Evolutionary conservation across 169 alveolate genomes (phyloP).

Genomic region (Plasmodium relictum): DNA sequence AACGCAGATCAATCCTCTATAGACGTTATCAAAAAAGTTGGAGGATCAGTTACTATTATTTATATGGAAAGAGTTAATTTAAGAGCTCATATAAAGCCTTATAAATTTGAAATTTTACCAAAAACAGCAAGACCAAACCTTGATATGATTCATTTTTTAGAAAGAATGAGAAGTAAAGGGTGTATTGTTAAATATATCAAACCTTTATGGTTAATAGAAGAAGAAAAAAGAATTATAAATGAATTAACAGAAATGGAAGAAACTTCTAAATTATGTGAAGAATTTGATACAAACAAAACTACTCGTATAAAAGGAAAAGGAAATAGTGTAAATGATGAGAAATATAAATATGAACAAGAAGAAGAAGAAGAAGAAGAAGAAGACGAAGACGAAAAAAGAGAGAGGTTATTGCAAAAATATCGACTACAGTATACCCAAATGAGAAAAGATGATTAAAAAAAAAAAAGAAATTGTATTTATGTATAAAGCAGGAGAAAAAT

Average conservation of each 20-base stretch:
- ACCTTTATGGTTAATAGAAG: conserved; percentile 92
- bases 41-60: conserved; percentile 89
- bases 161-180: conserved; percentile 90
- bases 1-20: conserved; percentile 92
- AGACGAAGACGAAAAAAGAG: conserved; percentile 10
- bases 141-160: conserved; percentile 86
- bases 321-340: not conserved
- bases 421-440: conserved; percentile 31
- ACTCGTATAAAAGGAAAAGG: not conserved
- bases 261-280: conserved; percentile 62
- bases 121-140: conserved; percentile 89
- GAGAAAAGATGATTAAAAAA: conserved; percentile 2
- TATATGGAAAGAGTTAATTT: conserved; percentile 88
- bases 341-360: not conserved
- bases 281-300: not conserved
- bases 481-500: not conserved
- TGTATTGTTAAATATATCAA: conserved; percentile 89
- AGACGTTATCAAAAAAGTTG: conserved; percentile 90
- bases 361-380: conserved; percentile 13
- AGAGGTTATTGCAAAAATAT: conserved; percentile 30
- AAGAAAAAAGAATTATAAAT: conserved; percentile 83
- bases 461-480: not conserved
- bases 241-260: conserved; percentile 88
- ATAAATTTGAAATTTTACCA: conserved; percentile 89
- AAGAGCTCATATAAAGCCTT: conserved; percentile 91